A percentile compares a stretch with the other conserved stretches of the same genome.
phyloP scores from a whole-genome alignment of 148 eudicot genomes.

The Vaccinium vitisidaea region DNA sequence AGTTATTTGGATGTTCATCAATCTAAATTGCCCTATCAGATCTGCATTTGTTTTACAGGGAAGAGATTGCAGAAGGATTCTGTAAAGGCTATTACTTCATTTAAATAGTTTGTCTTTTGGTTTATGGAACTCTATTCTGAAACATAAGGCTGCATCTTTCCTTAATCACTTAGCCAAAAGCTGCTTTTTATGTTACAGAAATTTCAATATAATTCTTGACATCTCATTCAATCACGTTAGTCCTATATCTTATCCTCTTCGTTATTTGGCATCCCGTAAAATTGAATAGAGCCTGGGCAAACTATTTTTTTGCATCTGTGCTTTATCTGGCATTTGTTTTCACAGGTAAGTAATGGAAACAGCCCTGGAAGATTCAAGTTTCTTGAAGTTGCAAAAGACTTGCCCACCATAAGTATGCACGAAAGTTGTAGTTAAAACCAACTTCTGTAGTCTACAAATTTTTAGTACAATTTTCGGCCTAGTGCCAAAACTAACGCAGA shows the following conservation, averaged over 20 bases:
- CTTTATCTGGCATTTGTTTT: neutral
- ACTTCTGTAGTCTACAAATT: neutral
- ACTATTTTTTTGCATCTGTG: neutral
- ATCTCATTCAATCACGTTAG: neutral
- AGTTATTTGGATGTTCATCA: neutral
- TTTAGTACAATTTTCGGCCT: neutral
- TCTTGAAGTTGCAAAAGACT: slow-evolving; percentile 61
- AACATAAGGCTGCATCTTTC: neutral
- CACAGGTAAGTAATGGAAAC: slow-evolving; percentile 55
- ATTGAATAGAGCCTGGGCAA: neutral
- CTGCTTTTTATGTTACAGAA: neutral
- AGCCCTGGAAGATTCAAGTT: slow-evolving; percentile 55
- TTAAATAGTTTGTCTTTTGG: neutral
- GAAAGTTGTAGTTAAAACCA: neutral
- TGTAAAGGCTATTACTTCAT: neutral
- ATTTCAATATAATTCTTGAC: neutral
- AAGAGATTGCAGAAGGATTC: neutral
- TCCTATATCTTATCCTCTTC: neutral
- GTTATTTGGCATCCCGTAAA: neutral
- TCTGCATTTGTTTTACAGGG: neutral
- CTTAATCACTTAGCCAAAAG: neutral
- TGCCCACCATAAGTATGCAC: slow-evolving; percentile 78
- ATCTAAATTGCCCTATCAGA: neutral
- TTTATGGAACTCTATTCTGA: neutral
- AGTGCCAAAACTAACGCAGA: neutral